Evolutionary conservation across 2,329 filamentous ascomycete species (phyloP).

Genomic region (Alternaria hordeiaustralica): DNA sequence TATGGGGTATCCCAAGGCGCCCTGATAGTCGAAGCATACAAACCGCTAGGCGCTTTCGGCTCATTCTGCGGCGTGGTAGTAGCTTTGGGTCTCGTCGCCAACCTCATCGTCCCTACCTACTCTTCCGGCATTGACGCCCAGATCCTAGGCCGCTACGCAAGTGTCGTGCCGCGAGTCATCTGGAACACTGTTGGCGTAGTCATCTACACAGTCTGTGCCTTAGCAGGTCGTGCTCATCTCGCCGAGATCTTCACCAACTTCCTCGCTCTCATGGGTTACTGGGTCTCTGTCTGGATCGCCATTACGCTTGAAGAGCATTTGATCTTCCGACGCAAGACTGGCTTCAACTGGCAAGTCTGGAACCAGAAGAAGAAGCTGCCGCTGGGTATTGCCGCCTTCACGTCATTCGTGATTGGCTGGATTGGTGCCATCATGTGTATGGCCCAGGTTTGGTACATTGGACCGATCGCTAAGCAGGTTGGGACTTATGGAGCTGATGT

Average conservation of each 20-base stretch:
- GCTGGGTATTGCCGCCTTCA: slow-evolving; percentile 66
- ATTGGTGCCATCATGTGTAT: slow-evolving; percentile 69
- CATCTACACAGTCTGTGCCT: slow-evolving; percentile 69
- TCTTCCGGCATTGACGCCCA: slow-evolving; percentile 72
- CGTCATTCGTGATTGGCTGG: slow-evolving; percentile 70
- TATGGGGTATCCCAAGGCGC: slow-evolving; percentile 67
- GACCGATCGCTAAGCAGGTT: slow-evolving; percentile 65
- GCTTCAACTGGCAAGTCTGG: slow-evolving; percentile 69
- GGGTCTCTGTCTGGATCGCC: slow-evolving; percentile 69
- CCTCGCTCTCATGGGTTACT: slow-evolving; percentile 74
- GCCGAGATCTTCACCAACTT: slow-evolving; percentile 73
- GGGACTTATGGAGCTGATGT: slow-evolving; percentile 65
- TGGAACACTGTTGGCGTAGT: slow-evolving; percentile 70
- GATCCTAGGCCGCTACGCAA: slow-evolving; percentile 65
- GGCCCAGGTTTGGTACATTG: slow-evolving; percentile 73
- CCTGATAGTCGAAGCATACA: slow-evolving; percentile 68
- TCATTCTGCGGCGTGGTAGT: slow-evolving; percentile 71
- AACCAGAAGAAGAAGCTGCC: slow-evolving; percentile 65
- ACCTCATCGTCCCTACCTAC: slow-evolving; percentile 69
- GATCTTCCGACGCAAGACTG: slow-evolving; percentile 61
- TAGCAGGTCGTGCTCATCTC: slow-evolving; percentile 67
- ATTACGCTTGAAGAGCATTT: slow-evolving; percentile 68
- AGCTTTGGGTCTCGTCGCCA: slow-evolving; percentile 69
- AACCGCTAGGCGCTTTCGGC: slow-evolving; percentile 66
- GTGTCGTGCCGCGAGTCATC: slow-evolving; percentile 65